phyloP scores from a whole-genome alignment of 2,329 filamentous ascomycete species.

The Epichloe sibirici region DNA sequence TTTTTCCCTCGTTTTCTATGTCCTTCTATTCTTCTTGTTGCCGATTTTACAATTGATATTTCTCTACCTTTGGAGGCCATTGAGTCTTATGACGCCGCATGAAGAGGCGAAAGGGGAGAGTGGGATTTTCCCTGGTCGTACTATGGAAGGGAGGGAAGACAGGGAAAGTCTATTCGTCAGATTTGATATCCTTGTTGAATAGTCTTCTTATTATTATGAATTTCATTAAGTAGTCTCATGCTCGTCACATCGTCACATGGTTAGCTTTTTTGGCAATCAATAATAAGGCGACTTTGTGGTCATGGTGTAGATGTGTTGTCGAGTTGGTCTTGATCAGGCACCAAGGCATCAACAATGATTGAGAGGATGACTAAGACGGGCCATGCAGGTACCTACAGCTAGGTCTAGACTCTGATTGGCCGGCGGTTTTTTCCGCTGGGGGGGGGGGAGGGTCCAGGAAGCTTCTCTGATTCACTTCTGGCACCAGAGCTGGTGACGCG shows the following conservation, averaged over 20 bases:
- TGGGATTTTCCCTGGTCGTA: not conserved
- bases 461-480: not conserved
- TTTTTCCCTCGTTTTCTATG: not conserved
- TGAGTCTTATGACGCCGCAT: not conserved
- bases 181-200: slow-evolving; percentile 6
- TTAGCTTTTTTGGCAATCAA: too few relatives aligned
- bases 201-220: slow-evolving; percentile 2
- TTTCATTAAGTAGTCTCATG: not conserved
- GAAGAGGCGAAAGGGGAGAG: not conserved
- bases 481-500: slow-evolving; percentile 23
- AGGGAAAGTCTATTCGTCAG: not conserved
- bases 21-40: not conserved
- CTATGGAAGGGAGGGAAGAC: not conserved
- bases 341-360: not conserved
- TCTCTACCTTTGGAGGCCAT: not conserved
- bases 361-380: not conserved
- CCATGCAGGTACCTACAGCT: not conserved
- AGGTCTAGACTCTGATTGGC: not conserved
- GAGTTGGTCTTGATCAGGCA: not conserved
- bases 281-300: too few relatives aligned
- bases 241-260: too few relatives aligned
- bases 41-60: not conserved
- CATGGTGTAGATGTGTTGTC: not conserved
- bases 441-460: not conserved
- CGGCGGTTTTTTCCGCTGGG: too few relatives aligned